Base-by-base conservation (phyloP, 306 rosid species). In the Cicer chorassanicum region DNA sequence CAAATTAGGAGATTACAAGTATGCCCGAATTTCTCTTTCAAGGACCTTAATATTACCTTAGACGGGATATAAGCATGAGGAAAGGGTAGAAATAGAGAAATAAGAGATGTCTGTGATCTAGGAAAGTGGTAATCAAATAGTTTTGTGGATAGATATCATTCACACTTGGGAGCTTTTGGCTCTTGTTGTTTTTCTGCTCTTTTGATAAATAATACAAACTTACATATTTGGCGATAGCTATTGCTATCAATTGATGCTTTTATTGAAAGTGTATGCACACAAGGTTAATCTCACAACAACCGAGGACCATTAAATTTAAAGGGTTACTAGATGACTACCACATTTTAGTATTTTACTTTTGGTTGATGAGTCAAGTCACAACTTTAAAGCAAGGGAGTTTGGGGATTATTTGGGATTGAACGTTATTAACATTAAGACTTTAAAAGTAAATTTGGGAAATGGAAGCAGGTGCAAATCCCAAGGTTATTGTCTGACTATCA, bases 1-100 rank as follows among this genome's bases (percentile, higher is more conserved):
- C n/a, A n/a, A n/a, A n/a, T 90, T 51, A 76, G 97, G 81, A 91
- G 97, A 82, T 93, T 93, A 87, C 97, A 91, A 83, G 9, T 45
- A 16, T 68, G 9, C 71, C 16, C 9, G 5, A 8, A 39, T 69
- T 70, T 12, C 45, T 64, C 72, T 63, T 29, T 60, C 56, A 11
- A 6, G 70, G 38, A 57, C 38, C 40, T 40, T 57, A 57, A 10
- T 57, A 10, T 57, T 21, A 57, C 63, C 14, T 56, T 56, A 29
- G 39, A 6, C 5, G 7, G 40, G 13, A 21, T 21, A 57, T 57
- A 40, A 5, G 40, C 8, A 3, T 5, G 40, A 24, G 7, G 36
- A 19, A 56, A 19, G 39, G 63, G 39, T 21, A 56, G 63, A 4
- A 9, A 11, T 1, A 57, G 9, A 21, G 14, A 57, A 10, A 21